These are phyloP conservation scores for Cinchona pubescens DNA, from an alignment of 257 asterid species.

Conservation along the genomic window DNA sequence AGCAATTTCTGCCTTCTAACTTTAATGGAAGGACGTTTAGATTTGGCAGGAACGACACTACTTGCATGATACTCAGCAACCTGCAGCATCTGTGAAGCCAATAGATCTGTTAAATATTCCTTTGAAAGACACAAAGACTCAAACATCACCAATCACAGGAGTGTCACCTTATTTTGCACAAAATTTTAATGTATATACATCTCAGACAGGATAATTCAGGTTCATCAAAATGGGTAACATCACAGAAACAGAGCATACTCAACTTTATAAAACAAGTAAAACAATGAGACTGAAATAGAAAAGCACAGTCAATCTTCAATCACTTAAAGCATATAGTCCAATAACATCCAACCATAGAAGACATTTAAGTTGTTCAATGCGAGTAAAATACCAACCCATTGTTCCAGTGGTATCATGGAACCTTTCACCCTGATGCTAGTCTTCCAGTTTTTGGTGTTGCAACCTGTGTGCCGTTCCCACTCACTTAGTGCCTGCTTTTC, in stretches of 20 bases:
- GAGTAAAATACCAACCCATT: constrained; percentile 72
- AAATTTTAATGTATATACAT: neutral
- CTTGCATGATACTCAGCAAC: constrained; percentile 82
- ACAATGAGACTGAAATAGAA: neutral
- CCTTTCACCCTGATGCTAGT: constrained; percentile 86
- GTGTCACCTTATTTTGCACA: constrained; percentile 2
- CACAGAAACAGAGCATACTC: neutral
- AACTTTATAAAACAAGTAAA: neutral
- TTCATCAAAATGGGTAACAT: neutral
- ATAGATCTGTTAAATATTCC: constrained; percentile 3
- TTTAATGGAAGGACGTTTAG: constrained; percentile 87
- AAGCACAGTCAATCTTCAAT: neutral
- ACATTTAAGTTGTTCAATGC: constrained; percentile 1
- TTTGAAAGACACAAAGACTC: neutral
- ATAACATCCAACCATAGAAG: neutral
- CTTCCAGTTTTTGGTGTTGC: constrained; percentile 82
- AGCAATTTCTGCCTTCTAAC: constrained; percentile 85
- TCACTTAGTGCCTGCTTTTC: constrained; percentile 89
- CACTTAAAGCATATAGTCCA: neutral
- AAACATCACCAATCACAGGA: neutral
- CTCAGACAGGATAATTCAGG: neutral
- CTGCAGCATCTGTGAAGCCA: constrained; percentile 71
- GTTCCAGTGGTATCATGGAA: constrained; percentile 79
- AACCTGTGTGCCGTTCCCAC: constrained; percentile 97
- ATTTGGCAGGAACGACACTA: constrained; percentile 60